Evolutionary conservation across 495 filamentous ascomycete genomes (phyloP).

Genomic region (Extremus antarcticus): DNA sequence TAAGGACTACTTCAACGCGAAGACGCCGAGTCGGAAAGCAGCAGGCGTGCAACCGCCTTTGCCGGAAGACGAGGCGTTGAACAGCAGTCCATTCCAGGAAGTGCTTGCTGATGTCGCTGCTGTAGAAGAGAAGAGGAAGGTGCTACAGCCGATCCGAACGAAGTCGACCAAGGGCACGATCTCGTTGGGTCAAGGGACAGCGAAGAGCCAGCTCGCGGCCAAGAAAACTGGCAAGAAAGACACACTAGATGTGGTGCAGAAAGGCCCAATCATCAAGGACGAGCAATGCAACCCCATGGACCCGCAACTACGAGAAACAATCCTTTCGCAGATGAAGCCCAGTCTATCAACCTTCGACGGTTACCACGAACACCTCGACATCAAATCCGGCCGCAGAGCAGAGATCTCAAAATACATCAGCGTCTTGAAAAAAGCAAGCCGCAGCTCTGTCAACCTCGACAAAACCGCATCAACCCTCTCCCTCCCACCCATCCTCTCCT

Average conservation of each 20-base stretch:
- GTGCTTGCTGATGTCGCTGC: conserved; percentile 32
- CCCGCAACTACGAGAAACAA: conserved; percentile 56
- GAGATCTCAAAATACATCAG: conserved; percentile 77
- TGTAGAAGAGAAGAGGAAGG: conserved; percentile 27
- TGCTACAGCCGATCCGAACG: conserved; percentile 37
- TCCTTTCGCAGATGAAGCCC: conserved; percentile 60
- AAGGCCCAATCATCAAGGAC: conserved; percentile 67
- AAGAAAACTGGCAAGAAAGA: not conserved
- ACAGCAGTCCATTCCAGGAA: conserved; percentile 62
- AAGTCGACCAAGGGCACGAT: conserved; percentile 23
- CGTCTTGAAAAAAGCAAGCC: conserved; percentile 47
- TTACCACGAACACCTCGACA: conserved; percentile 56
- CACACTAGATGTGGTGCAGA: conserved; percentile 13
- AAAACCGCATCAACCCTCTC: conserved; percentile 45
- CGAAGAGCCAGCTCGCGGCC: conserved; percentile 15
- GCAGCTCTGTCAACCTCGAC: conserved; percentile 43
- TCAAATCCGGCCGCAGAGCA: conserved; percentile 46
- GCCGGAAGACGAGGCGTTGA: conserved; percentile 42
- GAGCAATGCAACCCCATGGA: conserved; percentile 80
- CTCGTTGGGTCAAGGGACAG: conserved; percentile 15
- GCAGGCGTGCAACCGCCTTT: conserved; percentile 30
- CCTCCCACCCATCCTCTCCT: conserved; percentile 53
- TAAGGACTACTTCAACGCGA: conserved; percentile 47
- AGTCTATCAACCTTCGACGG: conserved; percentile 63
- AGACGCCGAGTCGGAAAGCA: conserved; percentile 57